Evolutionary conservation across 2,329 filamentous ascomycete species (phyloP).

Genomic region (Colletotrichum paranaense): DNA sequence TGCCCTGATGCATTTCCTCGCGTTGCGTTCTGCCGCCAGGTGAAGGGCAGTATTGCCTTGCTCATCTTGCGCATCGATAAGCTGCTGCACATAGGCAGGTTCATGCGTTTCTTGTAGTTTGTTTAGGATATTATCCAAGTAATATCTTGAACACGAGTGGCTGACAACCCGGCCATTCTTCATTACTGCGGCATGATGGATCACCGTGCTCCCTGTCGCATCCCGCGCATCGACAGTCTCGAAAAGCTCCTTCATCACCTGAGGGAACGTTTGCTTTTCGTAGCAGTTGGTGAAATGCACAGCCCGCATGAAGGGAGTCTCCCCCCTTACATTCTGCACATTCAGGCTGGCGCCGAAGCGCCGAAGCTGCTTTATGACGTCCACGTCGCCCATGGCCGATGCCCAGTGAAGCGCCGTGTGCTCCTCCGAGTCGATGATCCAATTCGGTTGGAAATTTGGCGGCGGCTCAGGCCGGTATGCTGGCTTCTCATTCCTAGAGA

Average conservation of each 20-base stretch:
- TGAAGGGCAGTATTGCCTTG: constrained; percentile 89
- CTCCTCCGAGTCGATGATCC: constrained; percentile 91
- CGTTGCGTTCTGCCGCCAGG: constrained; percentile 81
- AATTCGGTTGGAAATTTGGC: constrained; percentile 86
- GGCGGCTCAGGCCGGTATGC: constrained; percentile 83
- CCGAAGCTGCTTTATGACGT: constrained; percentile 89
- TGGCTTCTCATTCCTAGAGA: constrained; percentile 81
- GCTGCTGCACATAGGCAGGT: constrained; percentile 78
- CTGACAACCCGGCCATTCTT: constrained; percentile 85
- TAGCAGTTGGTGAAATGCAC: constrained; percentile 98
- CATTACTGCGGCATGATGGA: constrained; percentile 93
- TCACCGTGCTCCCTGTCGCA: constrained; percentile 84
- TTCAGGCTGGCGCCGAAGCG: constrained; percentile 81
- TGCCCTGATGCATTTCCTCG: constrained; percentile 88
- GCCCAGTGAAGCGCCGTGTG: constrained; percentile 98
- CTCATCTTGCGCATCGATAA: constrained; percentile 85
- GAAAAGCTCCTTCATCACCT: constrained; percentile 84
- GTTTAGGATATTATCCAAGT: constrained; percentile 90
- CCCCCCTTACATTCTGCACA: constrained; percentile 77
- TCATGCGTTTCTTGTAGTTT: constrained; percentile 84
- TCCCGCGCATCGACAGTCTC: constrained; percentile 85
- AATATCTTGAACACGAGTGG: constrained; percentile 90
- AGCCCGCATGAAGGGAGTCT: constrained; percentile 94
- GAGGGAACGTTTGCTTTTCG: constrained; percentile 91
- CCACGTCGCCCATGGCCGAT: constrained; percentile 94